These are phyloP conservation scores for Penicillium sp. DNA, from an alignment of 2,329 filamentous ascomycete species.

Conservation along the genomic window DNA sequence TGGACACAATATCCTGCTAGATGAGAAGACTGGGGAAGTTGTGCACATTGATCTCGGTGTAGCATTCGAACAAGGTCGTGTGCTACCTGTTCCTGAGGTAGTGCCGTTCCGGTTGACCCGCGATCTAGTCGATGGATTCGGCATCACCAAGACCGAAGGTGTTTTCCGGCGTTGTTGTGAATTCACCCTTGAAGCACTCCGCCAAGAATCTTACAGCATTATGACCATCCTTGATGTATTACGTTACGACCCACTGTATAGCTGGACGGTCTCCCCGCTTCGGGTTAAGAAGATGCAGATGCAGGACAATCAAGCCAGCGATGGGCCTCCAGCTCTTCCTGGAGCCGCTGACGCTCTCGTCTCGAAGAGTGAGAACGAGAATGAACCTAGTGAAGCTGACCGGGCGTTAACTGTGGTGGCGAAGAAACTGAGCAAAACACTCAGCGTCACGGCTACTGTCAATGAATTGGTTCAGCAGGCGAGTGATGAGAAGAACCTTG, in stretches of 20 bases:
- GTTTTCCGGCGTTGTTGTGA: slow-evolving; percentile 97
- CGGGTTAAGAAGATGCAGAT: slow-evolving; percentile 61
- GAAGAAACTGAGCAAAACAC: slow-evolving; percentile 87
- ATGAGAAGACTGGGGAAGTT: slow-evolving; percentile 79
- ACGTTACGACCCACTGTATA: slow-evolving; percentile 94
- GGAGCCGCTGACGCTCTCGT: slow-evolving; percentile 30
- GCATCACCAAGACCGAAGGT: slow-evolving; percentile 85
- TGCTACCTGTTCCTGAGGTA: slow-evolving; percentile 89
- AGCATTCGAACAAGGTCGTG: slow-evolving; percentile 88
- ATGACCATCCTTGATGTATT: slow-evolving; percentile 97
- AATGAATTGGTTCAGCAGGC: slow-evolving; percentile 96
- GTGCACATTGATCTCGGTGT: slow-evolving; percentile 96
- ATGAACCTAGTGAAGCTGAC: slow-evolving; percentile 71
- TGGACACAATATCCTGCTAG: slow-evolving; percentile 91
- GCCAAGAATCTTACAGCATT: slow-evolving; percentile 92
- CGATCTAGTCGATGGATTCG: slow-evolving; percentile 95
- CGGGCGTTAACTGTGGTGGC: slow-evolving; percentile 83
- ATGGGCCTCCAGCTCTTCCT: slow-evolving; percentile 30
- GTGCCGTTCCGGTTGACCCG: slow-evolving; percentile 91
- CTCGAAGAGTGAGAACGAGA: slow-evolving; percentile 32
- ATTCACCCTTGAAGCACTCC: slow-evolving; percentile 85
- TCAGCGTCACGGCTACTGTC: slow-evolving; percentile 90
- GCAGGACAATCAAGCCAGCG: slow-evolving; percentile 48
- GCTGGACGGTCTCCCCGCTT: slow-evolving; percentile 75
- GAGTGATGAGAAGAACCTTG: slow-evolving; percentile 83